These are phyloP conservation scores for Quercus bicolor DNA, from an alignment of 306 rosid genomes.

Conservation along the genomic window DNA sequence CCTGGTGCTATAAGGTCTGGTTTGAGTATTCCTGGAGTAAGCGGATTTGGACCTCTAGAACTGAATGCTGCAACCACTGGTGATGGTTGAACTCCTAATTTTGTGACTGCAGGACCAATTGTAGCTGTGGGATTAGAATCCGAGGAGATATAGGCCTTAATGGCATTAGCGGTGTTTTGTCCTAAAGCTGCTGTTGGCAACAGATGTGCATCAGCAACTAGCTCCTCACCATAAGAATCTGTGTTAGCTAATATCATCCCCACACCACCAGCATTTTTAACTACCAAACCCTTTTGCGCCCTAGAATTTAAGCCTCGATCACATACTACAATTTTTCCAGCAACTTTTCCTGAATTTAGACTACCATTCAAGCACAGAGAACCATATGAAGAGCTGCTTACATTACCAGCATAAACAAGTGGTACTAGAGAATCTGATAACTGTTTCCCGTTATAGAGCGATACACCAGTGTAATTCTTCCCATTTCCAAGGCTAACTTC, in stretches of 20 bases:
- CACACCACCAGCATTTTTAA: constrained; percentile 67
- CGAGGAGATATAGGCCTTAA: constrained; percentile 54
- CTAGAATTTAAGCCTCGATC: constrained; percentile 67
- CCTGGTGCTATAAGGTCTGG: constrained; percentile 98
- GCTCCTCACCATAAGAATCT: constrained; percentile 61
- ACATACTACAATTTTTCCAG: constrained; percentile 82
- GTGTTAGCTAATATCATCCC: constrained; percentile 84
- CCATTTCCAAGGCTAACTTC: constrained; percentile 59
- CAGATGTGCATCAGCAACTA: constrained; percentile 59
- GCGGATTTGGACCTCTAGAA: constrained; percentile 80
- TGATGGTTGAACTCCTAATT: constrained; percentile 69
- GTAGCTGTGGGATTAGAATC: constrained; percentile 51
- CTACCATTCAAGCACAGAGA: constrained; percentile 38
- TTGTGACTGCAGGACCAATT: constrained; percentile 45
- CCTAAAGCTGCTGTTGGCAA: constrained; percentile 71
- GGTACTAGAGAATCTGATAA: constrained; percentile 47
- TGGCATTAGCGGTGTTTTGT: constrained; percentile 37
- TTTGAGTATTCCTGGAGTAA: constrained; percentile 72
- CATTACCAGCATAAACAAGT: constrained; percentile 55
- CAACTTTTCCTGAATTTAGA: constrained; percentile 51
- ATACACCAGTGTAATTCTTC: constrained; percentile 52
- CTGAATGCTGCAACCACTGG: constrained; percentile 90
- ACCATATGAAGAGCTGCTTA: constrained; percentile 39
- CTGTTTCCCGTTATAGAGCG: constrained; percentile 58
- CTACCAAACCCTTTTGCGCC: constrained; percentile 61